Evolutionary conservation across 1,139 yeast species (phyloP), one percentile per base, ranked within the genome.

Genomic region (Kodamaea sp.): DNA sequence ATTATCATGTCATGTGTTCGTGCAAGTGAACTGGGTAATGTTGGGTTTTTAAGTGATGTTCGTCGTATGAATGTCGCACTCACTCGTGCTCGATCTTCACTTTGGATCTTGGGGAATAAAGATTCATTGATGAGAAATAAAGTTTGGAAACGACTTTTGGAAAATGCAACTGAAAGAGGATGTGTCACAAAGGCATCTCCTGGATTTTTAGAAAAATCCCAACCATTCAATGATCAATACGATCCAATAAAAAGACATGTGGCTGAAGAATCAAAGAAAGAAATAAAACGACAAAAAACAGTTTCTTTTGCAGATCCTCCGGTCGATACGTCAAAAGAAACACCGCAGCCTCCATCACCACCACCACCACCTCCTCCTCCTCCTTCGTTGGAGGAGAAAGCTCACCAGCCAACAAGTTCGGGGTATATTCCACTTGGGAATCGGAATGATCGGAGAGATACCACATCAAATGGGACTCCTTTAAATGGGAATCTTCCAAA

Each of bases 51-150:
- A 60, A 82, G 85, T 45, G 97, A 90, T 62, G 73, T 83, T 31
- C 75, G 97, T 48, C 85, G 97, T 67, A 86, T 90, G 96, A 90
- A 90, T 61, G 97, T 90, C 43, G 97, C 96, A 0, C 67, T 90
- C 35, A 90, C 97, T 1, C 84, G 99, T 69, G 97, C 98, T 0
- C 79, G 84, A 50, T 75, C 95, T 2, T 85, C 97, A 0, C 65
- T 94, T 47, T 92, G 97, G 97, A 81, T 94, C 43, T 63, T 94
- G 26, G 99, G 99, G 22, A 83, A 87, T 53, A 78, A 71, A 32
- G 67, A 68, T 8, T 79, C 95, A 1, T 72, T 90, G 47, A 54
- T 59, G 11, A 65, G 77, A 41, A 84, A 87, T 53, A 69, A 67
- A 22, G 78, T 86, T 1, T 89, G 97, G 97, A 66, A 61, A 23